Conservation (phyloP, 768 basidiomycete species). For the Filobasidium floriforme region DNA sequence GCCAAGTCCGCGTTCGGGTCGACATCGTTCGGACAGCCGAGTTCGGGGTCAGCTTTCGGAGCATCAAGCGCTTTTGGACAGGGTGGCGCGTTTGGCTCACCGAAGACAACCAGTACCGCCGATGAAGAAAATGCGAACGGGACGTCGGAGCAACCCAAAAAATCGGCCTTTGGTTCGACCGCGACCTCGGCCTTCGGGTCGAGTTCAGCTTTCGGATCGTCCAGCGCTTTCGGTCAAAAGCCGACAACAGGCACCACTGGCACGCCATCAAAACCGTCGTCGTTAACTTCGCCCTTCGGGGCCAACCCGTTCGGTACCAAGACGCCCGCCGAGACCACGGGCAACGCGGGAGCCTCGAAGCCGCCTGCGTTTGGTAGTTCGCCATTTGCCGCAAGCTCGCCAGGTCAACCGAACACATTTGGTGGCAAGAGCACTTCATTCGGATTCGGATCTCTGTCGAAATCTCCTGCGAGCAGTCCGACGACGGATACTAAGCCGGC, state of each 20-base stretch:
- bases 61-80: constrained; percentile 10
- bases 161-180: constrained; percentile 1
- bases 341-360: not conserved
- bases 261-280: no score
- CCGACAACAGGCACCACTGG: not conserved
- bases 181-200: constrained; percentile 10
- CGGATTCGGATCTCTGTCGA: constrained; percentile 26
- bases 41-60: constrained; percentile 23
- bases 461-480: constrained; percentile 22
- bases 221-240: not conserved
- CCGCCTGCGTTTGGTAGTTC: constrained; percentile 13
- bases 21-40: not conserved
- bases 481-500: constrained; percentile 26
- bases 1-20: constrained; percentile 8
- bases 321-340: not conserved
- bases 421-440: constrained; percentile 12
- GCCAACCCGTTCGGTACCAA: not conserved
- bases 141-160: not conserved
- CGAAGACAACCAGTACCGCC: not conserved
- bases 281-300: not conserved
- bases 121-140: not conserved
- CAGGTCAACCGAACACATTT: not conserved
- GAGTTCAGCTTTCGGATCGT: constrained; percentile 7
- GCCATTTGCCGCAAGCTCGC: not conserved
- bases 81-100: constrained; percentile 24